Conservation (phyloP, 2,329 filamentous ascomycete species). For the Penicillium sp. region DNA sequence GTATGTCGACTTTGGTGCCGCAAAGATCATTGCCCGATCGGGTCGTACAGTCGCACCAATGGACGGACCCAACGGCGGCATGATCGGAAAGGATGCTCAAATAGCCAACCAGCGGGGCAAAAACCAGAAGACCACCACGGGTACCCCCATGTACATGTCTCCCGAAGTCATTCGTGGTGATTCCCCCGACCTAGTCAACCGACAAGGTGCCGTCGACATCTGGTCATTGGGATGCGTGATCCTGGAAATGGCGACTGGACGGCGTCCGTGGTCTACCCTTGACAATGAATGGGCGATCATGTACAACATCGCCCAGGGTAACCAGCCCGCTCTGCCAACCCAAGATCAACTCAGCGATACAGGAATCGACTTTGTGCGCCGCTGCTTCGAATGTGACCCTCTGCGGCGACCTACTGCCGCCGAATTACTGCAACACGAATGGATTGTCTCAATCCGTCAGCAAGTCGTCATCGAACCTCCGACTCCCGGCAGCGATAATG, state of each 20-base stretch:
- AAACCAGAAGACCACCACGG: constrained; percentile 89
- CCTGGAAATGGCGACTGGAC: constrained; percentile 94
- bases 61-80: constrained; percentile 57
- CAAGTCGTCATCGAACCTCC: constrained; percentile 52
- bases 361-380: constrained; percentile 85
- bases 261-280: constrained; percentile 89
- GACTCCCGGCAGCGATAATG: constrained; percentile 44
- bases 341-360: constrained; percentile 79
- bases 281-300: constrained; percentile 99
- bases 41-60: constrained; percentile 80
- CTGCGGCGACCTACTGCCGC: constrained; percentile 76
- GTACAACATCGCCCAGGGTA: constrained; percentile 99
- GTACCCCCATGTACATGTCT: constrained; percentile 99
- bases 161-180: constrained; percentile 96
- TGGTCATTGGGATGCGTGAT: constrained; percentile 98
- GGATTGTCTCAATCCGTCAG: constrained; percentile 64
- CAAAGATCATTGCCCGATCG: constrained; percentile 93
- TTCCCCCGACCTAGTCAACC: constrained; percentile 69
- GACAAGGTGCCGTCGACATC: constrained; percentile 86
- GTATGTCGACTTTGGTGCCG: constrained; percentile 97
- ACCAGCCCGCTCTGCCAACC: constrained; percentile 81
- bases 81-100: constrained; percentile 37
- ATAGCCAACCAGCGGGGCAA: constrained; percentile 39
- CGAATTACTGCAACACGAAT: constrained; percentile 91
- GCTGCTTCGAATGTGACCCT: constrained; percentile 86